Evolutionary conservation across 768 basidiomycete genomes (phyloP).

Genomic region (Pisolithus orientalis): DNA sequence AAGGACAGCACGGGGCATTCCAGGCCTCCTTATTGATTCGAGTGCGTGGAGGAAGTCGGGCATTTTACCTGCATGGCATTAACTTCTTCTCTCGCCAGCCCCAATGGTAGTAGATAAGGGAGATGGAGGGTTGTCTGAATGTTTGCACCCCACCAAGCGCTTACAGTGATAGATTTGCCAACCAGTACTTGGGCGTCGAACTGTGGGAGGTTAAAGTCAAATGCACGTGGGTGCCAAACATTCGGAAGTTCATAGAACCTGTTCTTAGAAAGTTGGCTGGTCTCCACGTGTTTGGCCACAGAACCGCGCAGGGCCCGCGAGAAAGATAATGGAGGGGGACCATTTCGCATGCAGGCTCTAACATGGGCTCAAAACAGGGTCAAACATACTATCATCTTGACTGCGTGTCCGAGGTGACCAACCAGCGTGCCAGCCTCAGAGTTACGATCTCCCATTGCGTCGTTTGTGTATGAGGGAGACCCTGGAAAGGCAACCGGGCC

Average conservation of each 20-base stretch:
- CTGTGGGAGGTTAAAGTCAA: conserved; percentile 1
- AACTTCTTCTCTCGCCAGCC: too few relatives aligned
- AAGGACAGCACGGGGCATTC: too few relatives aligned
- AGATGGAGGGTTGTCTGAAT: neutral
- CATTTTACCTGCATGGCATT: too few relatives aligned
- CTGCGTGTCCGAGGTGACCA: conserved; percentile 2
- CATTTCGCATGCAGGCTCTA: neutral
- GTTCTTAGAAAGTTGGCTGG: neutral
- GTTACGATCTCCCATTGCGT: neutral
- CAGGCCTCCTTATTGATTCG: too few relatives aligned
- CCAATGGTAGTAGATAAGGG: neutral
- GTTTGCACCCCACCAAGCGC: neutral
- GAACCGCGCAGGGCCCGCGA: neutral
- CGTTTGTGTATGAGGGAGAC: neutral
- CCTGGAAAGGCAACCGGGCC: neutral
- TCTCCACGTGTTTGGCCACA: neutral
- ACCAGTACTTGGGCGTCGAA: neutral
- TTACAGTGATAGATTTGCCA: neutral
- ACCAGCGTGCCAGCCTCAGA: neutral
- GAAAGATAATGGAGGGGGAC: neutral
- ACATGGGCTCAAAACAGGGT: too few relatives aligned
- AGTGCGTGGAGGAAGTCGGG: too few relatives aligned
- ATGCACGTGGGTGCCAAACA: neutral
- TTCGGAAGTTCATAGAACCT: neutral
- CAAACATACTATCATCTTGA: neutral